phyloP scores from a whole-genome alignment of 768 basidiomycete genomes.

The Collybia nuda region DNA sequence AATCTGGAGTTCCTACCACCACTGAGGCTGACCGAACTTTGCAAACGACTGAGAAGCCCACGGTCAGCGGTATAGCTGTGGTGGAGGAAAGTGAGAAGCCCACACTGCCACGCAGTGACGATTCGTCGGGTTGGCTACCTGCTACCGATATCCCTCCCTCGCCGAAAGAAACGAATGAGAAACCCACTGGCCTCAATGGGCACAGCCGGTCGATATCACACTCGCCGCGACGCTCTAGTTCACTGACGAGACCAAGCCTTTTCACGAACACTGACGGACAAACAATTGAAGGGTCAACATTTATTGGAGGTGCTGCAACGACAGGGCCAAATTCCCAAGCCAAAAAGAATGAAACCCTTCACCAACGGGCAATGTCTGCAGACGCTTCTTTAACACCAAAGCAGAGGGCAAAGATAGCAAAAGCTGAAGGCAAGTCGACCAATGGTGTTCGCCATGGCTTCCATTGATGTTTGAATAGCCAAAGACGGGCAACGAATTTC shows the following conservation, averaged over 20 bases:
- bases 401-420: slow-evolving; percentile 51
- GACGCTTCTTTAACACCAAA: slow-evolving; percentile 47
- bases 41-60: too few species aligned
- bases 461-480: slow-evolving; percentile 28
- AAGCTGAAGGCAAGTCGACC: slow-evolving; percentile 45
- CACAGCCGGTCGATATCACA: neutral
- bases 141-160: neutral
- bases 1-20: too few species aligned
- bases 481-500: slow-evolving; percentile 61
- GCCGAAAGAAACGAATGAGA: neutral
- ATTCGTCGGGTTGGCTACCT: neutral
- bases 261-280: slow-evolving; percentile 33
- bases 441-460: neutral
- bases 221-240: slow-evolving; percentile 1
- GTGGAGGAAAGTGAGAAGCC: neutral
- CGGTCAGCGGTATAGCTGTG: neutral
- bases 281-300: slow-evolving; percentile 35
- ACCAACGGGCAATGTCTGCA: slow-evolving; percentile 43
- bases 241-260: slow-evolving; percentile 27
- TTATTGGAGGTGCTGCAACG: slow-evolving; percentile 55
- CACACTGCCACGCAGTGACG: neutral
- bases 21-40: too few species aligned
- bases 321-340: slow-evolving; percentile 46
- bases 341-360: slow-evolving; percentile 37
- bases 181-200: neutral